Evolutionary conservation across 2,329 filamentous ascomycete species (phyloP).

Genomic region (Myriosclerotinia duriaeana): DNA sequence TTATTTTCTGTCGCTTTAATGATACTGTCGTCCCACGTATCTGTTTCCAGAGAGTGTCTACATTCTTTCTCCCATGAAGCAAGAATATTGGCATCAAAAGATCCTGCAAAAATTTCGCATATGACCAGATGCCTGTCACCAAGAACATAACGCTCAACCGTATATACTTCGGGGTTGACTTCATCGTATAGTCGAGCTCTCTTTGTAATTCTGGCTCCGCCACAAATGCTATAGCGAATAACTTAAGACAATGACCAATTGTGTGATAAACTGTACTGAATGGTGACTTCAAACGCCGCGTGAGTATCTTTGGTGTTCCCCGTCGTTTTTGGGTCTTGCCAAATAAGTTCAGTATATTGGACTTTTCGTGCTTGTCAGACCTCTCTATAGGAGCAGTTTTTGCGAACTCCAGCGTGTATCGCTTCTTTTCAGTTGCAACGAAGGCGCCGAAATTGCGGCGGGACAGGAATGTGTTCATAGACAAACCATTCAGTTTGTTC

Average conservation of each 20-base stretch:
- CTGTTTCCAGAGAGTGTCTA: slow-evolving; percentile 16
- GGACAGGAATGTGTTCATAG: slow-evolving; percentile 30
- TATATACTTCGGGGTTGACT: slow-evolving; percentile 10
- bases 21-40: slow-evolving; percentile 19
- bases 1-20: slow-evolving; percentile 40
- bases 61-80: slow-evolving; percentile 40
- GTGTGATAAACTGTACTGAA: slow-evolving; percentile 40
- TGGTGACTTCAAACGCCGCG: slow-evolving; percentile 26
- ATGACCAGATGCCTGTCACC: slow-evolving; percentile 26
- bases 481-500: slow-evolving; percentile 30
- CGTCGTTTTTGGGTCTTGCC: background rate
- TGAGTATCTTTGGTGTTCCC: slow-evolving; percentile 6
- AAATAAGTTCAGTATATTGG: slow-evolving; percentile 14
- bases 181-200: slow-evolving; percentile 43
- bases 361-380: slow-evolving; percentile 5
- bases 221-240: slow-evolving; percentile 46
- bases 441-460: slow-evolving; percentile 35
- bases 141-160: slow-evolving; percentile 44
- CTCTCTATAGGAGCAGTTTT: slow-evolving; percentile 25
- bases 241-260: slow-evolving; percentile 43
- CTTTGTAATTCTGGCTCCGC: slow-evolving; percentile 48
- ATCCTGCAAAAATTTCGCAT: slow-evolving; percentile 23
- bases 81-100: slow-evolving; percentile 26
- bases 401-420: slow-evolving; percentile 28
- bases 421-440: slow-evolving; percentile 31